Percentiles rank a stretch among this genome's conserved stretches.
phyloP scores from a whole-genome alignment of 805 yeast genomes.

The Lachancea sp. region DNA sequence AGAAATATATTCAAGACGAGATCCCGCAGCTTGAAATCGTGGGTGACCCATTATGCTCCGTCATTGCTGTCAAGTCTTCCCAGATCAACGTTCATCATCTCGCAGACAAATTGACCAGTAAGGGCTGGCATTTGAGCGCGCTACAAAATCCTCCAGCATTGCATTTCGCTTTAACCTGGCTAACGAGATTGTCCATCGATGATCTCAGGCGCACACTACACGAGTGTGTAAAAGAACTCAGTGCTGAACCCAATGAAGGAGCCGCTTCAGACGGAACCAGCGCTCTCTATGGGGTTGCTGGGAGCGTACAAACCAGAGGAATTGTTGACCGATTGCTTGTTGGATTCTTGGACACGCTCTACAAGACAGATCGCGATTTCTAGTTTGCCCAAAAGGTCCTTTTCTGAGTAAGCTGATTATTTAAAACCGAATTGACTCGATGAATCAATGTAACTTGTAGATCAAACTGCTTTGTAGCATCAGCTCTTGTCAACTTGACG shows the following conservation, averaged over 20 bases:
- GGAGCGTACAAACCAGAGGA: constrained; percentile 76
- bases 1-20: constrained; percentile 39
- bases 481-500: neutral
- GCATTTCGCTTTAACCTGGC: constrained; percentile 80
- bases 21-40: constrained; percentile 58
- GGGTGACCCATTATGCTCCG: constrained; percentile 84
- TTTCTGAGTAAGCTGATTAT: too few species aligned
- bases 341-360: constrained; percentile 76
- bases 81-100: constrained; percentile 66
- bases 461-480: neutral
- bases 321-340: constrained; percentile 74
- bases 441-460: too few species aligned
- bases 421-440: too few species aligned
- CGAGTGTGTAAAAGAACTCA: constrained; percentile 38
- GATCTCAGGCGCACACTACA: constrained; percentile 50
- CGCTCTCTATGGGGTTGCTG: constrained; percentile 92
- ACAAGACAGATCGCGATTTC: constrained; percentile 40
- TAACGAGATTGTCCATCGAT: constrained; percentile 56
- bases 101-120: constrained; percentile 58
- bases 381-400: too few species aligned
- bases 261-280: constrained; percentile 59
- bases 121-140: constrained; percentile 77
- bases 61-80: constrained; percentile 65
- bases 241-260: constrained; percentile 23
- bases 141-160: constrained; percentile 87